Percentiles rank a stretch among this genome's conserved stretches.
phyloP scores from a whole-genome alignment of 805 yeast species.

The Metschnikowia drakensbergensis region DNA sequence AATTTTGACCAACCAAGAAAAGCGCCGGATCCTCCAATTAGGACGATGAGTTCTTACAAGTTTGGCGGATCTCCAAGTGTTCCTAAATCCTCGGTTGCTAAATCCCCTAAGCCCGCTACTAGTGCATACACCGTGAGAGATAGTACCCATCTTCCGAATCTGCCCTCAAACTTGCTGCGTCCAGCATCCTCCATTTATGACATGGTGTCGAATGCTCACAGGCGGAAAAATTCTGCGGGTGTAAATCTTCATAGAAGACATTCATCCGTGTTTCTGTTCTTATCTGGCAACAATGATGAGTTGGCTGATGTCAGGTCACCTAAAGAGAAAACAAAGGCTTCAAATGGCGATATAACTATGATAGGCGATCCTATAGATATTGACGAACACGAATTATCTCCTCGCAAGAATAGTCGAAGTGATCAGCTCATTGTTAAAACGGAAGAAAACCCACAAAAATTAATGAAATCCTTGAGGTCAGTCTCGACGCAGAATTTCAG shows the following conservation, averaged over 20 bases:
- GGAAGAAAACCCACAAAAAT: slow-evolving; percentile 15
- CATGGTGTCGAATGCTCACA: slow-evolving; percentile 29
- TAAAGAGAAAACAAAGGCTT: slow-evolving; percentile 1
- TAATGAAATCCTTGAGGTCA: slow-evolving; percentile 50
- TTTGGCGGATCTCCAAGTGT: slow-evolving; percentile 27
- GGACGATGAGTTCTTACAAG: slow-evolving; percentile 29
- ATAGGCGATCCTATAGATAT: slow-evolving; percentile 27
- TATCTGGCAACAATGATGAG: slow-evolving; percentile 32
- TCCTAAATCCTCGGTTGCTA: not conserved
- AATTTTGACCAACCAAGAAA: slow-evolving; percentile 63
- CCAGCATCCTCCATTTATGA: slow-evolving; percentile 54
- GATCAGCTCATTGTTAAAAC: slow-evolving; percentile 32
- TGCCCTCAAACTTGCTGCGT: slow-evolving; percentile 22
- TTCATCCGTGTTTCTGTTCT: slow-evolving; percentile 55
- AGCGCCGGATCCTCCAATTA: slow-evolving; percentile 66
- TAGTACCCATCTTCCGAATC: slow-evolving; percentile 11
- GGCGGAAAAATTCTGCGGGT: slow-evolving; percentile 29
- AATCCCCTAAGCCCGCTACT: not conserved
- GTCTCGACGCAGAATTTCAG: slow-evolving; percentile 51
- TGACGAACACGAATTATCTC: slow-evolving; percentile 33
- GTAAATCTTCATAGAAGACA: slow-evolving; percentile 50
- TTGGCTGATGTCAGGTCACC: not conserved
- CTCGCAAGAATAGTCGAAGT: slow-evolving; percentile 27
- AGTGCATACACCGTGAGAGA: slow-evolving; percentile 23
- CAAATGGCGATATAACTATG: slow-evolving; percentile 10